Conservation (phyloP, 768 basidiomycete species). For the Boletellus emodensis region DNA sequence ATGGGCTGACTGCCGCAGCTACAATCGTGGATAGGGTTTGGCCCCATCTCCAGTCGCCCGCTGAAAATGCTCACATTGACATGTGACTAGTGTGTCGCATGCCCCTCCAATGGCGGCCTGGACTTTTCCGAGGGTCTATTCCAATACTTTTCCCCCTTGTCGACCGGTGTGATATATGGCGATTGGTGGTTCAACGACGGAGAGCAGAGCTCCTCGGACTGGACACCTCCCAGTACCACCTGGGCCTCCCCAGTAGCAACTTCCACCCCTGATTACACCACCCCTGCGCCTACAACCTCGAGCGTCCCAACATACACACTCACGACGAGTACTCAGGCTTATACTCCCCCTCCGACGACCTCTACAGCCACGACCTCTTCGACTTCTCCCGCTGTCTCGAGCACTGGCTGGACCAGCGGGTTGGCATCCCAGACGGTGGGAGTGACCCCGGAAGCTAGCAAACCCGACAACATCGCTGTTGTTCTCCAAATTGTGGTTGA, state of each 20-base stretch:
- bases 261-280: slow-evolving; percentile 20
- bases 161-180: slow-evolving; percentile 55
- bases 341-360: slow-evolving; percentile 20
- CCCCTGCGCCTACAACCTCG: slow-evolving; percentile 11
- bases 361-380: slow-evolving; percentile 24
- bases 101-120: slow-evolving; percentile 59
- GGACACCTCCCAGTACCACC: slow-evolving; percentile 13
- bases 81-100: slow-evolving; percentile 54
- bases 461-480: slow-evolving; percentile 32
- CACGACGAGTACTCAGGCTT: slow-evolving; percentile 10
- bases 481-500: slow-evolving; percentile 37
- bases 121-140: slow-evolving; percentile 71
- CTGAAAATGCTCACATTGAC: neutral
- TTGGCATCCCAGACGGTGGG: slow-evolving; percentile 23
- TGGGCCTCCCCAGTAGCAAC: slow-evolving; percentile 22
- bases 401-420: slow-evolving; percentile 21
- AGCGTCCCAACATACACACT: slow-evolving; percentile 15
- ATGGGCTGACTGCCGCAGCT: slow-evolving; percentile 57
- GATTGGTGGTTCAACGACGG: slow-evolving; percentile 54
- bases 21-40: slow-evolving; percentile 60
- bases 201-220: slow-evolving; percentile 23
- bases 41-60: neutral
- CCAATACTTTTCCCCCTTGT: slow-evolving; percentile 47
- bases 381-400: neutral
- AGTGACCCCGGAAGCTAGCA: slow-evolving; percentile 29